Base-by-base conservation (phyloP, 345 rosid species). In the Murraya paniculata region DNA sequence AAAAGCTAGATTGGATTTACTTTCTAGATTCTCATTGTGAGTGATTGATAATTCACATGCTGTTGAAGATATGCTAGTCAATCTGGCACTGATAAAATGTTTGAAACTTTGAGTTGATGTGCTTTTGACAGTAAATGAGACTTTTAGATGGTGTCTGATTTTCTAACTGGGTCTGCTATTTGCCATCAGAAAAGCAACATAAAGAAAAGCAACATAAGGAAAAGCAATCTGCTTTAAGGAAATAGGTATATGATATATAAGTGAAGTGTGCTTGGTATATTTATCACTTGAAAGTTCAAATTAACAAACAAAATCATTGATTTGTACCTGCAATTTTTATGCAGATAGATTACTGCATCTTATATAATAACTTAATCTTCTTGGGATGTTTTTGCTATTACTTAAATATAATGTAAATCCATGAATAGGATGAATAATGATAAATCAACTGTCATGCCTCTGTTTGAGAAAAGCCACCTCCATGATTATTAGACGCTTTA, bases 11-110 rank as follows among this genome's bases (percentile, higher is more conserved):
- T 39, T 60, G 28, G 56, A 69, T 59, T 58, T 74, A 69, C 67
- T 62, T 80, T 73, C n/a, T 81, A 56, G 71, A 78, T 83, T 80
- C 79, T 64, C 24, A 57, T 79, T 67, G 65, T 72, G 79, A 68
- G 41, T 50, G 10, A 53, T 59, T 38, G 50, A 45, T 45, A 11
- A 33, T 50, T 73, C 65, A 33, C 74, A 41, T 68, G 41, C 53
- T 31, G 33, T 61, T 70, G 59, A 77, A 38, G 61, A 6, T 57
- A 19, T 48, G 68, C 21, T 64, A 35, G 74, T 68, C 78, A 60
- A 71, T 57, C 35, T 55, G 78, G 50, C 64, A 77, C 70, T 68
- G 64, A 59, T 55, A 60, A 72, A 77, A 48, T 36, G 24, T 74
- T 71, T 56, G 83, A 41, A 39, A 45, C 50, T 45, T 45, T 45